A percentile compares a stretch with the other conserved stretches of the same genome.
Conservation (phyloP, 1,284 basidiomycete species). For the Apiotrichum gracile region DNA sequence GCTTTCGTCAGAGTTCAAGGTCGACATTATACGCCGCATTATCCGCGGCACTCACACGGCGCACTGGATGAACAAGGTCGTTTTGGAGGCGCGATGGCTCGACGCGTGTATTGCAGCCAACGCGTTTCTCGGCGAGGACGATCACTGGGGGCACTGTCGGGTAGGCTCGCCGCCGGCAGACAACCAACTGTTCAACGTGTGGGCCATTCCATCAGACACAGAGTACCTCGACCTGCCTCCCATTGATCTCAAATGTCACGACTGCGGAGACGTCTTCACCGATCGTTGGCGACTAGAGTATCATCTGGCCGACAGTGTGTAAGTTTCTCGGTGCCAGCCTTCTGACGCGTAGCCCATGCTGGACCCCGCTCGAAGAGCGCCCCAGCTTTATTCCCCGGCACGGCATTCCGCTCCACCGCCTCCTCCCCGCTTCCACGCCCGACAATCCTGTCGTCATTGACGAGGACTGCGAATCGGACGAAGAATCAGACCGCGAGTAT, state of each 20-base stretch:
- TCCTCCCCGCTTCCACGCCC: too few relatives aligned
- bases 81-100: too few relatives aligned
- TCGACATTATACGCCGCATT: neutral
- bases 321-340: too few relatives aligned
- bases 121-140: constrained; percentile 9
- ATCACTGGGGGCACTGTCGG: constrained; percentile 21
- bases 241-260: neutral
- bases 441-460: too few relatives aligned
- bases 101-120: too few relatives aligned
- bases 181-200: neutral
- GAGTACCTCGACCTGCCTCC: neutral
- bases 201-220: neutral
- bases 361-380: too few relatives aligned
- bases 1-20: constrained; percentile 9
- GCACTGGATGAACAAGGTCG: neutral
- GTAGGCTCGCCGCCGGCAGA: neutral
- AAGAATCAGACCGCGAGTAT: too few relatives aligned
- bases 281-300: neutral
- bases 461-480: too few relatives aligned
- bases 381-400: too few relatives aligned
- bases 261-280: neutral
- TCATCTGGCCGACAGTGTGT: neutral
- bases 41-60: too few relatives aligned
- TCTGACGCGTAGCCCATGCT: too few relatives aligned
- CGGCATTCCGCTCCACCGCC: too few relatives aligned